These are phyloP conservation scores for Saccharomycopsis sp. DNA, from an alignment of 805 yeast genomes.

Conservation along the genomic window DNA sequence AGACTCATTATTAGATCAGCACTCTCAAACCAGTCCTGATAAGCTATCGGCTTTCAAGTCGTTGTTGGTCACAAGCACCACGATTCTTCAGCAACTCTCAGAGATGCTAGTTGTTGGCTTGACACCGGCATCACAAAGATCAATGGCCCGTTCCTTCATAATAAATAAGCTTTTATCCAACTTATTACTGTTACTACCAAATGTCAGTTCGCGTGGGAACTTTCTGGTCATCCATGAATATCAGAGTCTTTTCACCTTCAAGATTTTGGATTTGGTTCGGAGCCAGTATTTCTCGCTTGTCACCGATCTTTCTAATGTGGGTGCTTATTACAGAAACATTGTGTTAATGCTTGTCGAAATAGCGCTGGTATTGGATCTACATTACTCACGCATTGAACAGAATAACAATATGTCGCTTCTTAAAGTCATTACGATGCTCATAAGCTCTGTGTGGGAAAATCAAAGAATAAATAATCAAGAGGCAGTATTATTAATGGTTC, in stretches of 20 bases:
- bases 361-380: neutral
- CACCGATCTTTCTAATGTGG: neutral
- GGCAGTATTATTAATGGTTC: neutral
- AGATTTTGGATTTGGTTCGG: conserved; percentile 2
- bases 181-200: neutral
- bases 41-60: neutral
- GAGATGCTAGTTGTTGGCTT: too few relatives aligned
- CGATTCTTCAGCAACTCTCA: neutral
- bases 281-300: conserved; percentile 1
- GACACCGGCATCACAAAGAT: too few relatives aligned
- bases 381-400: neutral
- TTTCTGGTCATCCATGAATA: conserved; percentile 5
- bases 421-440: neutral
- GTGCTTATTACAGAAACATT: conserved; percentile 8
- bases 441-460: neutral
- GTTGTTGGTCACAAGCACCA: neutral
- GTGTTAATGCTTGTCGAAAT: neutral
- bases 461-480: neutral
- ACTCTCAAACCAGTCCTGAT: neutral
- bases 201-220: neutral
- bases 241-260: neutral
- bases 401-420: neutral
- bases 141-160: conserved; percentile 10
- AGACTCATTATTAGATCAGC: conserved; percentile 4
- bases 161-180: conserved; percentile 10